Conservation (phyloP, 2,329 filamentous ascomycete genomes). For the Chaetothyriales sp. region DNA sequence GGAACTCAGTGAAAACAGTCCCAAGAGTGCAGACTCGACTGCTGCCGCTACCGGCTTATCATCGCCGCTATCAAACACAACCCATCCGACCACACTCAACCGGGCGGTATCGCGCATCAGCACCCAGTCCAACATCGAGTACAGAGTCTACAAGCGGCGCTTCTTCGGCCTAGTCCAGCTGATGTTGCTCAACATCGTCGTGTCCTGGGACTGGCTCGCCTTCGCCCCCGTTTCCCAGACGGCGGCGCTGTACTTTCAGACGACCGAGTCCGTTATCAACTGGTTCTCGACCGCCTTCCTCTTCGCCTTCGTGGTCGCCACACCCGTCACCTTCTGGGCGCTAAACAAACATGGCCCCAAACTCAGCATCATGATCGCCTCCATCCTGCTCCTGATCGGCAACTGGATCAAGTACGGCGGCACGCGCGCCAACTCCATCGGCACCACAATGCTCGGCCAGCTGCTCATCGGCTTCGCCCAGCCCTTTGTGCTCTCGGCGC, state of each 20-base stretch:
- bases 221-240: constrained; percentile 71
- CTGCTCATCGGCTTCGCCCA: constrained; percentile 80
- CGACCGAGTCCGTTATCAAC: constrained; percentile 66
- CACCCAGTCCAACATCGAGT: constrained; percentile 19
- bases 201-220: constrained; percentile 96
- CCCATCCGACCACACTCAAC: neutral
- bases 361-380: constrained; percentile 54
- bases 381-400: constrained; percentile 60
- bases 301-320: constrained; percentile 64
- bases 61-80: neutral
- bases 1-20: too few relatives aligned
- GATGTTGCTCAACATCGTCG: constrained; percentile 77
- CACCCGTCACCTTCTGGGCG: constrained; percentile 62
- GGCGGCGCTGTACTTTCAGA: constrained; percentile 60
- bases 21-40: too few relatives aligned
- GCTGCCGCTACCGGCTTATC: neutral
- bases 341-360: constrained; percentile 68
- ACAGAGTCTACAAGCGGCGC: constrained; percentile 63
- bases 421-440: constrained; percentile 46
- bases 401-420: constrained; percentile 88
- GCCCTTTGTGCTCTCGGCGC: constrained; percentile 79
- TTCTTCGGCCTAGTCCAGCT: constrained; percentile 81
- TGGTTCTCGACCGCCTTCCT: constrained; percentile 85
- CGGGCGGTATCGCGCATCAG: constrained; percentile 13
- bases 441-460: constrained; percentile 77